Conservation (phyloP, 2,329 filamentous ascomycete species). For the Phoma herbarum region DNA sequence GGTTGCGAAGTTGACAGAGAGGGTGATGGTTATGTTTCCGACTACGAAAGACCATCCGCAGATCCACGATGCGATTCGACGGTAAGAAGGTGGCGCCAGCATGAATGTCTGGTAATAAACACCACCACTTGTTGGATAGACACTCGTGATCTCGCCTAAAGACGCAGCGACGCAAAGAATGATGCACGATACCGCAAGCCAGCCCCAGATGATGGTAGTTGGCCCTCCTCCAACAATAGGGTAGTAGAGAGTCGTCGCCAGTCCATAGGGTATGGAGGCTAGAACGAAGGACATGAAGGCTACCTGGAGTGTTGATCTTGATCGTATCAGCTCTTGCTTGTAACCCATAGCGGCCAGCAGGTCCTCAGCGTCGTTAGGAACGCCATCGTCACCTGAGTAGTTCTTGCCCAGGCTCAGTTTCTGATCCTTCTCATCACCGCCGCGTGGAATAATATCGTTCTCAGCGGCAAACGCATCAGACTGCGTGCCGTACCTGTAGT, state of each 20-base stretch:
- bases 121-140: conserved; percentile 77
- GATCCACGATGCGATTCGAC: conserved; percentile 73
- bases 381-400: conserved; percentile 37
- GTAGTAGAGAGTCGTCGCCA: conserved; percentile 74
- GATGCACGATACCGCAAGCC: conserved; percentile 72
- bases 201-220: conserved; percentile 76
- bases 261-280: conserved; percentile 76
- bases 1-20: conserved; percentile 80
- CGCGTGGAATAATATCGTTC: conserved; percentile 34
- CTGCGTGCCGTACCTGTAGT: conserved; percentile 40
- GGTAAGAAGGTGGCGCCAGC: conserved; percentile 70
- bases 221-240: conserved; percentile 72
- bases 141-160: conserved; percentile 76
- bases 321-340: conserved; percentile 70
- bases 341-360: conserved; percentile 71
- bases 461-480: conserved; percentile 47
- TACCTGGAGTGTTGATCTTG: conserved; percentile 72
- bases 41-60: conserved; percentile 80
- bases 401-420: conserved; percentile 36
- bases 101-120: conserved; percentile 84
- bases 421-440: conserved; percentile 36
- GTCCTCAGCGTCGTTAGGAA: conserved; percentile 64
- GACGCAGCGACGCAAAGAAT: conserved; percentile 74
- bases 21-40: conserved; percentile 81
- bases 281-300: conserved; percentile 81